Evolutionary conservation across 768 basidiomycete genomes (phyloP).

Genomic region (Naganishia vaughanmartiniae): DNA sequence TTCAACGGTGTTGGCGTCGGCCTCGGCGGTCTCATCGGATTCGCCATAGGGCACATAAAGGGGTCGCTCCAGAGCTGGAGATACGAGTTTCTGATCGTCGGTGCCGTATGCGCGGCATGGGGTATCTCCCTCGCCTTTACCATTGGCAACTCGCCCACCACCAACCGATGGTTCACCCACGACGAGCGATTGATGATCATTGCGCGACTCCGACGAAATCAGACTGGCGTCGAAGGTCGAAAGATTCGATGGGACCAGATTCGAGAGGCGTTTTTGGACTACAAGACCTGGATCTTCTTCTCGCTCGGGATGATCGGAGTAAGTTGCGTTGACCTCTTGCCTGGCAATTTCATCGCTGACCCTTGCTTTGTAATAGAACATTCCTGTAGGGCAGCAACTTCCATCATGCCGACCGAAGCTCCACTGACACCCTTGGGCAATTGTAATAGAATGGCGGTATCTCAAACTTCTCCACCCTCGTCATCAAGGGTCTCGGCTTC

Average conservation of each 20-base stretch:
- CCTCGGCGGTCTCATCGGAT: slow-evolving; percentile 53
- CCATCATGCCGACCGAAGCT: background rate
- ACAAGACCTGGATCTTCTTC: slow-evolving; percentile 51
- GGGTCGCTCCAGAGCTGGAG: slow-evolving; percentile 49
- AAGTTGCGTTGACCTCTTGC: background rate
- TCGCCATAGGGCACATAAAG: slow-evolving; percentile 50
- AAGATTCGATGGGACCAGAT: slow-evolving; percentile 49
- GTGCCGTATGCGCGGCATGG: slow-evolving; percentile 47
- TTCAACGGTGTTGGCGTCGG: slow-evolving; percentile 56
- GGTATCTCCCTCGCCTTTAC: slow-evolving; percentile 43
- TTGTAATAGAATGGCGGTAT: slow-evolving; percentile 50
- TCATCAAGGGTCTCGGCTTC: slow-evolving; percentile 48
- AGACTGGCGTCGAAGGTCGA: slow-evolving; percentile 52
- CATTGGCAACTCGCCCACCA: slow-evolving; percentile 51
- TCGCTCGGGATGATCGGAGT: slow-evolving; percentile 45
- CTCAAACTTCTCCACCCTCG: slow-evolving; percentile 48
- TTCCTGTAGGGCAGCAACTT: background rate
- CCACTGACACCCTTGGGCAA: slow-evolving; percentile 22
- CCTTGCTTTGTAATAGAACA: background rate
- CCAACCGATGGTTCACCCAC: slow-evolving; percentile 45
- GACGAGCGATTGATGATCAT: slow-evolving; percentile 52
- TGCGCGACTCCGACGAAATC: slow-evolving; percentile 49
- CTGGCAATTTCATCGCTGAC: background rate
- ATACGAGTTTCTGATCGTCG: slow-evolving; percentile 52
- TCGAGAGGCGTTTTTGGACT: slow-evolving; percentile 47